Evolutionary conservation across 345 rosid genomes (phyloP).

Genomic region (Lepidium aucheri): DNA sequence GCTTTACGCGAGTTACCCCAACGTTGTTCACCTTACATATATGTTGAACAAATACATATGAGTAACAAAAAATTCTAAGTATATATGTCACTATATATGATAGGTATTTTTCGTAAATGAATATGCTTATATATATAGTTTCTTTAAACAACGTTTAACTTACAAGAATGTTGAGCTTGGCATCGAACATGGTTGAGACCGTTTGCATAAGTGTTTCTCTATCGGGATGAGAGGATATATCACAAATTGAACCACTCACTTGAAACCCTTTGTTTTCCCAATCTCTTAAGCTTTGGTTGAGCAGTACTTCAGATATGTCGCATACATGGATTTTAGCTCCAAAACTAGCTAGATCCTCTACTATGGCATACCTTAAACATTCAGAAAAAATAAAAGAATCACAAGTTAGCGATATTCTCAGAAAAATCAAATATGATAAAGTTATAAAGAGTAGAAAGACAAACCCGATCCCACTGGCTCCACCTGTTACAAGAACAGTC

Average conservation of each 20-base stretch:
- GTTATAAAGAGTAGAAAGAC: not conserved
- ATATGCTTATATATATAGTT: no score
- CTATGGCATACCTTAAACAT: constrained; percentile 8
- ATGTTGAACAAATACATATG: not conserved
- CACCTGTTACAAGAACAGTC: constrained; percentile 45
- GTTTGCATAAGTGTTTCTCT: constrained; percentile 7
- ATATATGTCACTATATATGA: no score
- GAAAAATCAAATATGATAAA: not conserved
- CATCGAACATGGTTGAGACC: not conserved
- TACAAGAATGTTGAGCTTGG: constrained; percentile 13
- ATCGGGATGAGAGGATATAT: not conserved
- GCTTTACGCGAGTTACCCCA: constrained; percentile 28
- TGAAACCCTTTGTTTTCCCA: constrained; percentile 21
- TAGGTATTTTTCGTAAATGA: no score
- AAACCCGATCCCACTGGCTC: constrained; percentile 32
- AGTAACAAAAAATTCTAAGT: no score
- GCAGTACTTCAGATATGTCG: not conserved
- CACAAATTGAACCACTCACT: constrained; percentile 3
- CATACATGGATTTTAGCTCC: constrained; percentile 5
- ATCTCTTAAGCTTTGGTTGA: not conserved
- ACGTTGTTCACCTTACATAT: constrained; percentile 48
- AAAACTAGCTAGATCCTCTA: constrained; percentile 10
- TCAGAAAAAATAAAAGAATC: not conserved
- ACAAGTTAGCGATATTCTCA: not conserved
- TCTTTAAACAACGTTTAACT: not conserved